These are phyloP conservation scores for Haplosporangium sp. DNA, from an alignment of 371 early-diverging fungal species.

Conservation along the genomic window DNA sequence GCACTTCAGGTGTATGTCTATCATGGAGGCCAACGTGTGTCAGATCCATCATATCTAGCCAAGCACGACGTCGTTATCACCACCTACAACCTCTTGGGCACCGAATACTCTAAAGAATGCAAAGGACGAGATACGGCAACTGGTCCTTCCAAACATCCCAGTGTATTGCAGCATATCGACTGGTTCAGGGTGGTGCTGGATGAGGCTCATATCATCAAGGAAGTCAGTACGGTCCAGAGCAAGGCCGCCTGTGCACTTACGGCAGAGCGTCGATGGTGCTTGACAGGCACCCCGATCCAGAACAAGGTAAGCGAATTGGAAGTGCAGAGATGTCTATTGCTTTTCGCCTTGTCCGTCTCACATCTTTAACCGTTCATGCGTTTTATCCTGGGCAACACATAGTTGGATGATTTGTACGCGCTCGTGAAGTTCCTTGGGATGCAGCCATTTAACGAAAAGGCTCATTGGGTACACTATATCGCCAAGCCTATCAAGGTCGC, in stretches of 20 bases:
- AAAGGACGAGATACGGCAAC: slow-evolving; percentile 46
- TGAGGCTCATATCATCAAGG: slow-evolving; percentile 77
- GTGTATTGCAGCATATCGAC: slow-evolving; percentile 60
- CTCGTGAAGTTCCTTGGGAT: slow-evolving; percentile 79
- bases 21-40: slow-evolving; percentile 62
- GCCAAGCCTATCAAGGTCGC: slow-evolving; percentile 61
- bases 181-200: slow-evolving; percentile 75
- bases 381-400: slow-evolving; percentile 6
- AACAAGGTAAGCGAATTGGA: slow-evolving; percentile 57
- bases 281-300: slow-evolving; percentile 87
- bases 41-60: slow-evolving; percentile 42
- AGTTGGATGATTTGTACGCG: slow-evolving; percentile 74
- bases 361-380: too few species aligned
- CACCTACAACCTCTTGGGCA: slow-evolving; percentile 68
- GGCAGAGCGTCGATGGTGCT: slow-evolving; percentile 75
- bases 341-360: neutral
- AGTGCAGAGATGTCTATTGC: too few species aligned
- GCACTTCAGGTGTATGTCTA: slow-evolving; percentile 63
- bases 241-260: slow-evolving; percentile 65
- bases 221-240: slow-evolving; percentile 63
- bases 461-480: slow-evolving; percentile 63
- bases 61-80: slow-evolving; percentile 73
- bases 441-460: slow-evolving; percentile 64
- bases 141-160: slow-evolving; percentile 36
- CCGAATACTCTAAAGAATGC: slow-evolving; percentile 64